Evolutionary conservation across 768 basidiomycete species (phyloP).

Genomic region (Hortiboletus flavorubellus): DNA sequence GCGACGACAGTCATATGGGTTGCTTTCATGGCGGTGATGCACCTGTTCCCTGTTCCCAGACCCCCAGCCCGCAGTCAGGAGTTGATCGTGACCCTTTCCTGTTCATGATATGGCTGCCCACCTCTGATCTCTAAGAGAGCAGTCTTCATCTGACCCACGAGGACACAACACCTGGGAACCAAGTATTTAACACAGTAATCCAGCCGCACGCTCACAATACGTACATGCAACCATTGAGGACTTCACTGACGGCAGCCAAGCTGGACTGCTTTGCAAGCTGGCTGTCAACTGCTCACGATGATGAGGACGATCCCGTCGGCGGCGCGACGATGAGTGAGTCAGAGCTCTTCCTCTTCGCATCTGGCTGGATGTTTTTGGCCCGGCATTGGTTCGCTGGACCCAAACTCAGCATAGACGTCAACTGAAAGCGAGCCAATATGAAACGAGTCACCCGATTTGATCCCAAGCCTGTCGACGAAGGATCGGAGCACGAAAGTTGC

Average conservation of each 20-base stretch:
- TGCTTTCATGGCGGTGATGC: constrained; percentile 32
- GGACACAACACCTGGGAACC: constrained; percentile 74
- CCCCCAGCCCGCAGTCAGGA: constrained; percentile 11
- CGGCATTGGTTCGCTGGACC: constrained; percentile 36
- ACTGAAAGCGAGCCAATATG: constrained; percentile 4
- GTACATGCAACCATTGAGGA: constrained; percentile 94
- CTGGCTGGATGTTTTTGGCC: constrained; percentile 34
- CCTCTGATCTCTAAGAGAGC: constrained; percentile 87
- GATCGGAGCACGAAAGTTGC: neutral
- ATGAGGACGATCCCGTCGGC: neutral
- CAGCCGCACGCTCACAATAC: constrained; percentile 5
- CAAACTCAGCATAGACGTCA: constrained; percentile 26
- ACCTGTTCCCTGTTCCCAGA: constrained; percentile 31
- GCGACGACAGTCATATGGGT: constrained; percentile 31
- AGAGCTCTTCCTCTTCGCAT: constrained; percentile 28
- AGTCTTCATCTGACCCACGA: constrained; percentile 92
- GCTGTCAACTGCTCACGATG: constrained; percentile 68
- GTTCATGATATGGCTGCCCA: constrained; percentile 26
- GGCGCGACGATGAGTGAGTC: constrained; percentile 33
- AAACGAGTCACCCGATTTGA: neutral
- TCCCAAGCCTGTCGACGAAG: neutral
- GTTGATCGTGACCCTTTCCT: neutral
- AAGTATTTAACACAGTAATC: neutral
- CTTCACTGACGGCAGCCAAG: constrained; percentile 86
- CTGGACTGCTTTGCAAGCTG: constrained; percentile 84